phyloP scores from a whole-genome alignment of 1,139 yeast genomes.

The Pichia sp. region DNA sequence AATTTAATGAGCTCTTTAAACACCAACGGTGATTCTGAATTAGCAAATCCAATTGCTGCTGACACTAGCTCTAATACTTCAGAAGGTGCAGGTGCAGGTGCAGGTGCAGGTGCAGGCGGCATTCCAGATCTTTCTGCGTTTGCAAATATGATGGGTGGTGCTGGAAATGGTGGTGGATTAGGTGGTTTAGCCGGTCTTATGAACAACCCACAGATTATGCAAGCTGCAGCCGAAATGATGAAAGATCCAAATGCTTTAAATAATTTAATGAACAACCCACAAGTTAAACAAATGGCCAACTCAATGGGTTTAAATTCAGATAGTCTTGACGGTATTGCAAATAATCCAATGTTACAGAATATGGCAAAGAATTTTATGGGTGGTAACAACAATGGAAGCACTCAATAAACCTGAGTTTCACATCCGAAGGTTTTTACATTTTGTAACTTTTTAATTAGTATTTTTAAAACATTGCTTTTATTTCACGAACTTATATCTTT shows the following conservation, averaged over 20 bases:
- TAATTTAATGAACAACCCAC: conserved; percentile 76
- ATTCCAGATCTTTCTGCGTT: conserved; percentile 67
- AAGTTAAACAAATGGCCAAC: conserved; percentile 69
- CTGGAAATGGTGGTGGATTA: conserved; percentile 48
- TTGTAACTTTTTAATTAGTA: neutral
- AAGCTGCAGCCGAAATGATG: conserved; percentile 93
- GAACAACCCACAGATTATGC: conserved; percentile 86
- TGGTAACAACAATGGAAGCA: conserved; percentile 22
- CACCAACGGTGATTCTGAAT: conserved; percentile 23
- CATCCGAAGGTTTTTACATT: neutral
- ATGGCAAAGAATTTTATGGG: conserved; percentile 58
- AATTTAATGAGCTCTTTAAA: conserved; percentile 46
- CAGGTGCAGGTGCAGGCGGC: conserved; percentile 27
- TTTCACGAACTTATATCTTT: neutral
- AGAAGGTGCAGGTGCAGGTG: conserved; percentile 29
- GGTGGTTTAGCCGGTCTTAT: conserved; percentile 65
- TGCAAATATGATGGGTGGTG: conserved; percentile 55
- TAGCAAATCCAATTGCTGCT: conserved; percentile 26
- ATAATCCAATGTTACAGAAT: conserved; percentile 69
- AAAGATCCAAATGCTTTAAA: conserved; percentile 75
- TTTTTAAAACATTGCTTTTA: neutral
- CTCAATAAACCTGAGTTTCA: neutral
- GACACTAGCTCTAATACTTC: conserved; percentile 25
- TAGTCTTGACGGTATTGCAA: conserved; percentile 58
- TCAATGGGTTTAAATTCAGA: conserved; percentile 39